Evolutionary conservation across 2,329 filamentous ascomycete genomes (phyloP).

Genomic region (Beauveria medogensis): DNA sequence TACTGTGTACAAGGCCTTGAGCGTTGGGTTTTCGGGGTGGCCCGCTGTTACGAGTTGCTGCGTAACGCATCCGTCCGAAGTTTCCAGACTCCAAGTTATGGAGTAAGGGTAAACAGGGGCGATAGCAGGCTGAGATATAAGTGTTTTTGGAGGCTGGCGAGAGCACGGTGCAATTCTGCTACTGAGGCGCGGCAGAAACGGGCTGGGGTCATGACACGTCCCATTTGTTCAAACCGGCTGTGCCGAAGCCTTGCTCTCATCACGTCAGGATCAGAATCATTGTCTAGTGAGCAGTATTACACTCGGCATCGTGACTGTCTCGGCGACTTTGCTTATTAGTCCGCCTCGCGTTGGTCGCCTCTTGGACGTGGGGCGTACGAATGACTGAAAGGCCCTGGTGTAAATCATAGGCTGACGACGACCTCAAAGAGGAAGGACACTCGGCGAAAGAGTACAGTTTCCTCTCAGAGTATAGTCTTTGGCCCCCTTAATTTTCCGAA

Average conservation of each 20-base stretch:
- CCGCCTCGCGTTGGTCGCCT: background rate
- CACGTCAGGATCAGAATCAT: background rate
- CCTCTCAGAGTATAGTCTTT: background rate
- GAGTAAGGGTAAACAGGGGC: background rate
- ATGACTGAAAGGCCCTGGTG: background rate
- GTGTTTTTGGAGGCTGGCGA: background rate
- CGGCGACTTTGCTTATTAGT: background rate
- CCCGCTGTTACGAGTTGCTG: conserved; percentile 5
- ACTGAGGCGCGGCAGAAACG: background rate
- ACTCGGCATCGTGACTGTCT: background rate
- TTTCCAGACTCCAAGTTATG: background rate
- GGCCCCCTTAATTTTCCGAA: background rate
- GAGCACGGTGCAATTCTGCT: background rate
- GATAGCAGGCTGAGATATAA: background rate
- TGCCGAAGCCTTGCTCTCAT: background rate
- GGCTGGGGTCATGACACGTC: conserved; percentile 5
- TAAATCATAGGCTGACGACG: background rate
- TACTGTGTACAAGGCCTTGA: background rate
- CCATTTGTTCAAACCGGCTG: background rate
- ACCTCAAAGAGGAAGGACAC: background rate
- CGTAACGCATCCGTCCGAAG: conserved; percentile 5
- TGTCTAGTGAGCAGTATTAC: background rate
- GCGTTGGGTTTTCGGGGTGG: background rate
- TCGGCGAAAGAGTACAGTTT: background rate
- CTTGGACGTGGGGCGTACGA: background rate